Evolutionary conservation across 371 early-diverging fungal genomes (phyloP).

Genomic region (Zopfochytrium polystomum): DNA sequence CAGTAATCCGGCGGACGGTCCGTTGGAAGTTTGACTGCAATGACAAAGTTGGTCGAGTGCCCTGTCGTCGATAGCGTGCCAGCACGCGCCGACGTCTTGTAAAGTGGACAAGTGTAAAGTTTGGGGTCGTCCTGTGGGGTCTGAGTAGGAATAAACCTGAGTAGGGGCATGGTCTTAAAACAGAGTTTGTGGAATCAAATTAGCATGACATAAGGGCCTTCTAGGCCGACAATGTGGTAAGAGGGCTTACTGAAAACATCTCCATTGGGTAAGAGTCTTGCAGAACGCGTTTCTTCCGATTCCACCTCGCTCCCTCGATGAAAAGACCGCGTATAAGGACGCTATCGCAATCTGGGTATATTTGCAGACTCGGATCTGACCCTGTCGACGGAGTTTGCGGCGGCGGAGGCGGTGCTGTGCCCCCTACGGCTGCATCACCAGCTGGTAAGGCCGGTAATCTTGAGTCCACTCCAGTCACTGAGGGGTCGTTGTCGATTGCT

Average conservation of each 20-base stretch:
- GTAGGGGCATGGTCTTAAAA: constrained; percentile 42
- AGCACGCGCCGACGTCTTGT: constrained; percentile 48
- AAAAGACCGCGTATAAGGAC: constrained; percentile 45
- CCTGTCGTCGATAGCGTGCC: constrained; percentile 50
- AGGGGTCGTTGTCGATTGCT: constrained; percentile 18
- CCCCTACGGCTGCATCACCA: not conserved
- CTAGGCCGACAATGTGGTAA: not conserved
- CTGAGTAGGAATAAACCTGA: constrained; percentile 45
- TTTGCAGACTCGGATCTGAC: constrained; percentile 1
- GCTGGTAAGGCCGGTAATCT: not conserved
- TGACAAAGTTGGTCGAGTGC: constrained; percentile 51
- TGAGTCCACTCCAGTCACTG: constrained; percentile 11
- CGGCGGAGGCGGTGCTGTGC: not conserved
- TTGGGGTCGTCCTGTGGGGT: constrained; percentile 26
- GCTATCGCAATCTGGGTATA: constrained; percentile 35
- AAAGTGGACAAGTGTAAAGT: constrained; percentile 45
- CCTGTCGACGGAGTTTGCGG: constrained; percentile 7
- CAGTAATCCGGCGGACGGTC: constrained; percentile 41
- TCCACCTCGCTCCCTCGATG: constrained; percentile 50
- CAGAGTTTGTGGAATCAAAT: not conserved
- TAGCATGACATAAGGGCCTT: not conserved
- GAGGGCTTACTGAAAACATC: constrained; percentile 43
- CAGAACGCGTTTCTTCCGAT: constrained; percentile 30
- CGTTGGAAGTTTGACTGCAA: constrained; percentile 38
- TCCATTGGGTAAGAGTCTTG: constrained; percentile 49